Conservation (phyloP, 306 rosid species). For the Cucurbita maxima region DNA sequence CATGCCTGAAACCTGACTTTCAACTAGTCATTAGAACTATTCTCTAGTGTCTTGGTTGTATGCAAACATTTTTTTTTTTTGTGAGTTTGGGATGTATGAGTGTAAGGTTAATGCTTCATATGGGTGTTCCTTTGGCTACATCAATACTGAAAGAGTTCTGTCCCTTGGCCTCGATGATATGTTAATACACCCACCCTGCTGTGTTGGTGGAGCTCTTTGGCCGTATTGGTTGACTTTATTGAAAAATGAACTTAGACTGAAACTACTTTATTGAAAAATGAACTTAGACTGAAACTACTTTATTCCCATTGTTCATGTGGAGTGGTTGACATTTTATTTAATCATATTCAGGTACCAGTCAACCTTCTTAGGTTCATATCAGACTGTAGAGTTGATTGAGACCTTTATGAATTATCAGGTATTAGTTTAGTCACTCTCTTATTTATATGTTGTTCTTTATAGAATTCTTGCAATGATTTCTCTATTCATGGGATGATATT, state of each 20-base stretch:
- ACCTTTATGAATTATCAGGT: slow-evolving; percentile 99
- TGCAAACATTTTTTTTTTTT: background rate
- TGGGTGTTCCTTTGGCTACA: background rate
- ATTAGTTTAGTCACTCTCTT: background rate
- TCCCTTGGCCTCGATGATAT: background rate
- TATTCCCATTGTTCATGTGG: background rate
- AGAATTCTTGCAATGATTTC: background rate
- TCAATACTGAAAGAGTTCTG: background rate
- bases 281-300: background rate
- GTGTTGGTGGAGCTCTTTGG: background rate
- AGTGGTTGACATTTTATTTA: background rate
- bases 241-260: background rate
- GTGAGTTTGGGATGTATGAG: background rate
- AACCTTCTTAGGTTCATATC: slow-evolving; percentile 81
- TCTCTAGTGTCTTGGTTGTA: background rate
- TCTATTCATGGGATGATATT: background rate
- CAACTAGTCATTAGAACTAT: background rate
- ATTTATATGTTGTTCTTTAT: background rate
- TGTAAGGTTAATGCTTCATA: background rate
- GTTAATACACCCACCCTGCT: background rate
- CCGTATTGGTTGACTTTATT: background rate
- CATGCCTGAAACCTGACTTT: background rate
- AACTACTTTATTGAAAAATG: background rate
- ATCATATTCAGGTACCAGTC: slow-evolving; percentile 71
- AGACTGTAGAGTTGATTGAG: slow-evolving; percentile 82